Evolutionary conservation across 768 basidiomycete species (phyloP).

Genomic region (Mycena vulgaris): DNA sequence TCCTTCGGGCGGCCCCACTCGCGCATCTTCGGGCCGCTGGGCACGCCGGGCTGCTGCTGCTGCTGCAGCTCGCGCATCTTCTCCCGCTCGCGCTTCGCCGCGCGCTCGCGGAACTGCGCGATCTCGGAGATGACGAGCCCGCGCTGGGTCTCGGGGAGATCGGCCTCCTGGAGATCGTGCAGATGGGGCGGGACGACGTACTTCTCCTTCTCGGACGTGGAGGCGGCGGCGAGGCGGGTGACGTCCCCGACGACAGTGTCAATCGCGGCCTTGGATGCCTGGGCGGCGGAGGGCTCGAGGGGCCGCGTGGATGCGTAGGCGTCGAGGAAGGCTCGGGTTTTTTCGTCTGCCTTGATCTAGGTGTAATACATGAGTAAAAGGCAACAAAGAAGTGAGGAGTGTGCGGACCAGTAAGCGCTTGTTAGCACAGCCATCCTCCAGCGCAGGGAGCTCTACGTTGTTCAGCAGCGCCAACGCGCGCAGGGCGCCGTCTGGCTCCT

Average conservation of each 20-base stretch:
- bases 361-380: slow-evolving; percentile 56
- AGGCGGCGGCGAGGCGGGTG: slow-evolving; percentile 82
- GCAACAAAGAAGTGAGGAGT: neutral
- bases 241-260: slow-evolving; percentile 80
- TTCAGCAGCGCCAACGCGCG: slow-evolving; percentile 72
- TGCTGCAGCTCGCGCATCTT: slow-evolving; percentile 83
- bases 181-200: slow-evolving; percentile 96
- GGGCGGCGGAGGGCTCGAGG: slow-evolving; percentile 45
- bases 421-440: slow-evolving; percentile 64
- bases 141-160: slow-evolving; percentile 94
- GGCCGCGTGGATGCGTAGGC: slow-evolving; percentile 69
- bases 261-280: slow-evolving; percentile 76
- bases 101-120: slow-evolving; percentile 94
- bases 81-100: slow-evolving; percentile 92
- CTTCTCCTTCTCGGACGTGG: slow-evolving; percentile 85
- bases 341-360: slow-evolving; percentile 97
- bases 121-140: slow-evolving; percentile 97
- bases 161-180: slow-evolving; percentile 96
- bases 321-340: slow-evolving; percentile 90
- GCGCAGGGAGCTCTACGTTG: slow-evolving; percentile 66
- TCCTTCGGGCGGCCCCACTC: slow-evolving; percentile 85
- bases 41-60: slow-evolving; percentile 64
- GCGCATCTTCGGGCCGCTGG: slow-evolving; percentile 82
- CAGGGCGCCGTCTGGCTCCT: slow-evolving; percentile 93
- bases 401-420: slow-evolving; percentile 71